phyloP scores from a whole-genome alignment of 129 eudicot species.

The Calendula officinalis region DNA sequence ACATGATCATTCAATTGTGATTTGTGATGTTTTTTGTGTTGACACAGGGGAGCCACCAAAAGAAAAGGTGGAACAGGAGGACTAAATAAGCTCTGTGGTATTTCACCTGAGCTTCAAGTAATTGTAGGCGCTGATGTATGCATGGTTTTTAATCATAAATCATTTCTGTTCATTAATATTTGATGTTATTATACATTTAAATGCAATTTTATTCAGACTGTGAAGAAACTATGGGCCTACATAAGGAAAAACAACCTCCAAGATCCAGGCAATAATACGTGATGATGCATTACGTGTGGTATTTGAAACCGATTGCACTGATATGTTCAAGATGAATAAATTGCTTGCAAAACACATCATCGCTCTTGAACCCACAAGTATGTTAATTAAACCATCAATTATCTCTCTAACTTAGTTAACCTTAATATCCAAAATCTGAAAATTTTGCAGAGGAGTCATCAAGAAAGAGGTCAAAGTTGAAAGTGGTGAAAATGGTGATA shows the following conservation, averaged over 20 bases:
- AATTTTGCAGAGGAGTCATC: constrained; percentile 54
- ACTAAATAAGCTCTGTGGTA: constrained; percentile 77
- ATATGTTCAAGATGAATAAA: constrained; percentile 97
- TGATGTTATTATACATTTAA: background rate
- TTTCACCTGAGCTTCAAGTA: constrained; percentile 81
- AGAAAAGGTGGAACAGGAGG: constrained; percentile 98
- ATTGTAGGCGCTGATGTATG: constrained; percentile 86
- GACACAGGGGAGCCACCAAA: constrained; percentile 56
- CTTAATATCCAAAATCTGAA: background rate
- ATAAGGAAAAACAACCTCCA: constrained; percentile 89
- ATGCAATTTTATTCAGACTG: constrained; percentile 50
- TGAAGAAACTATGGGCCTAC: constrained; percentile 93
- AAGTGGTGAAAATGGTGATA: constrained; percentile 27
- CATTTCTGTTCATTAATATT: background rate
- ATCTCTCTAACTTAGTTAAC: background rate
- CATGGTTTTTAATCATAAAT: background rate
- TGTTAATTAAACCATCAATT: constrained; percentile 11
- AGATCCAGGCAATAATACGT: constrained; percentile 87
- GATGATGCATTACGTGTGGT: constrained; percentile 83
- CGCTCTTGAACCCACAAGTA: constrained; percentile 85
- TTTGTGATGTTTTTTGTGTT: too few species aligned
- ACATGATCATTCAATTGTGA: too few species aligned
- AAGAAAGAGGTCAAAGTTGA: constrained; percentile 48
- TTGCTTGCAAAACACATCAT: constrained; percentile 83
- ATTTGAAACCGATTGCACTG: constrained; percentile 81